phyloP scores from a whole-genome alignment of 2,329 filamentous ascomycete genomes.

The Exophiala viscosa region DNA sequence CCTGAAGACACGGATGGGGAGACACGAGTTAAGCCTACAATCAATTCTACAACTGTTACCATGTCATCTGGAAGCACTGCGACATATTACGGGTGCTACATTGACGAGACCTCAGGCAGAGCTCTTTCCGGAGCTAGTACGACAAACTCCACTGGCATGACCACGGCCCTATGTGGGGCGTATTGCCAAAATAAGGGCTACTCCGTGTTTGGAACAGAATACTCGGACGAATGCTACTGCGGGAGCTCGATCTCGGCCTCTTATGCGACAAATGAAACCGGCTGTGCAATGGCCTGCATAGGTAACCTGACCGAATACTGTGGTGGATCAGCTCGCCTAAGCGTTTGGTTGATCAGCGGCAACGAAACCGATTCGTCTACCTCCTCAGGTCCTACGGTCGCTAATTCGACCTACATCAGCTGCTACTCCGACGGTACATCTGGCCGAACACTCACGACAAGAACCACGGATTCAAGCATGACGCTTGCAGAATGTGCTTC shows the following conservation, averaged over 20 bases:
- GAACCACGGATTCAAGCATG: slow-evolving; percentile 18
- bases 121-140: slow-evolving; percentile 34
- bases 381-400: background rate
- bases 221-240: slow-evolving; percentile 36
- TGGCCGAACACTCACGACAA: background rate
- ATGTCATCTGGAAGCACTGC: slow-evolving; percentile 4
- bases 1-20: slow-evolving; percentile 1
- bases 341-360: slow-evolving; percentile 19
- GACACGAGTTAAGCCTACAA: background rate
- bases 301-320: slow-evolving; percentile 29
- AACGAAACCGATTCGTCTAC: background rate
- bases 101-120: slow-evolving; percentile 34
- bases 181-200: slow-evolving; percentile 27
- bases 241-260: slow-evolving; percentile 26
- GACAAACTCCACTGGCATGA: slow-evolving; percentile 40
- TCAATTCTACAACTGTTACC: background rate
- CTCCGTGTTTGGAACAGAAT: slow-evolving; percentile 39
- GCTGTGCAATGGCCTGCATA: slow-evolving; percentile 24
- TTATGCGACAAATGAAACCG: slow-evolving; percentile 1
- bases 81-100: slow-evolving; percentile 40
- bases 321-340: slow-evolving; percentile 27
- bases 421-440: slow-evolving; percentile 38
- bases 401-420: slow-evolving; percentile 28
- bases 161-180: slow-evolving; percentile 28
- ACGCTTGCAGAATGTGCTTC: slow-evolving; percentile 27